phyloP scores from a whole-genome alignment of 176 grass and related monocot genomes.

The Canna indica region DNA sequence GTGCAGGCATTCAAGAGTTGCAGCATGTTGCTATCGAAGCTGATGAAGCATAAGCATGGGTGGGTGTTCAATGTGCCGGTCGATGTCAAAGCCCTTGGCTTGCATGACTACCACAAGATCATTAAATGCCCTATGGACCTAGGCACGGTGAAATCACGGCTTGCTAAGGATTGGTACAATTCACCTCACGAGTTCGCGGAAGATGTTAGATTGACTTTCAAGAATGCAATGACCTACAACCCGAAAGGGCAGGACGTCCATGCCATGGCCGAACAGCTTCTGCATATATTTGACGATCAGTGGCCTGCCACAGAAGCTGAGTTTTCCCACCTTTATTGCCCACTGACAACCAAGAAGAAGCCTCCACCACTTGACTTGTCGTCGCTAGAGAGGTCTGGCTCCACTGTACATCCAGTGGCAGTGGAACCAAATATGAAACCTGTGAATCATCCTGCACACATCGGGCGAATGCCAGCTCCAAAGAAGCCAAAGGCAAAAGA shows the following conservation, averaged over 20 bases:
- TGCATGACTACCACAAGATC: slow-evolving; percentile 13
- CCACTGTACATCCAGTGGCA: slow-evolving; percentile 22
- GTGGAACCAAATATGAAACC: slow-evolving; percentile 38
- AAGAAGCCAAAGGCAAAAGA: slow-evolving; percentile 97
- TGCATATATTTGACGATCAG: slow-evolving; percentile 13
- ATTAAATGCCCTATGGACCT: slow-evolving; percentile 27
- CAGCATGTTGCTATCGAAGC: background rate
- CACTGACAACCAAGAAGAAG: slow-evolving; percentile 13
- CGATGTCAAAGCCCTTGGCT: slow-evolving; percentile 15
- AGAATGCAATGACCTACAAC: slow-evolving; percentile 25
- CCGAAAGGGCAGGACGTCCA: slow-evolving; percentile 4
- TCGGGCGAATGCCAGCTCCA: slow-evolving; percentile 35
- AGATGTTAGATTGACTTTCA: slow-evolving; percentile 17
- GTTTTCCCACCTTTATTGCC: background rate
- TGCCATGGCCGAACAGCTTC: slow-evolving; percentile 21
- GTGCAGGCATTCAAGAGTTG: slow-evolving; percentile 26
- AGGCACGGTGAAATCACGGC: slow-evolving; percentile 24
- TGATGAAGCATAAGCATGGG: slow-evolving; percentile 18
- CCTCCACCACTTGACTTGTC: slow-evolving; percentile 40
- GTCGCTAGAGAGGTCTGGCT: slow-evolving; percentile 69
- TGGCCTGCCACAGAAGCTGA: slow-evolving; percentile 16
- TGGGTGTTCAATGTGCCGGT: slow-evolving; percentile 29
- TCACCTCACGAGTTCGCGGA: slow-evolving; percentile 20
- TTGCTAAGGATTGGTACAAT: slow-evolving; percentile 10
- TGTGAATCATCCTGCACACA: slow-evolving; percentile 6